These are phyloP conservation scores for Serendipita sp. DNA, from an alignment of 768 basidiomycete species.

Conservation along the genomic window DNA sequence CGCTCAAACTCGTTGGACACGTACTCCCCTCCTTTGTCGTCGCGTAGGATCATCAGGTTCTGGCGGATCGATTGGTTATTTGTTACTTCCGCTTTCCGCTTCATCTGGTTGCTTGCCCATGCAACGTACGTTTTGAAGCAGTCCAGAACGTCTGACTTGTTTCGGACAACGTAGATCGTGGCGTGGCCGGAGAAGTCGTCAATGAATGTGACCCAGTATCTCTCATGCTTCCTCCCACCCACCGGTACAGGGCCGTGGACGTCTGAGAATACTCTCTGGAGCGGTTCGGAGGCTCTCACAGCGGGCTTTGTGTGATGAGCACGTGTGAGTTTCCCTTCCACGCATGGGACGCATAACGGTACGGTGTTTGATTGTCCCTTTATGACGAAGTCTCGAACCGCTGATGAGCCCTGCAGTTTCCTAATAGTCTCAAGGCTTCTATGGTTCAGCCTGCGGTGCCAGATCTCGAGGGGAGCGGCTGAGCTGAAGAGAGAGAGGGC, in stretches of 20 bases:
- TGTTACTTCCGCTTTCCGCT: neutral
- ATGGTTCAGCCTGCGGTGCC: conserved; percentile 6
- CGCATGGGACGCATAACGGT: conserved; percentile 6
- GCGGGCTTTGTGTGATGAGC: conserved; percentile 4
- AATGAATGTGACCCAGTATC: conserved; percentile 9
- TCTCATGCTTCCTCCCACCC: neutral
- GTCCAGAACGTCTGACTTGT: conserved; percentile 6
- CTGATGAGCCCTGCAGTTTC: neutral
- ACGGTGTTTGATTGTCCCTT: neutral
- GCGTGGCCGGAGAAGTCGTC: neutral
- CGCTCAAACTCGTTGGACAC: conserved; percentile 1
- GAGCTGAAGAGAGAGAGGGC: neutral
- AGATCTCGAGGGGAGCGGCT: neutral
- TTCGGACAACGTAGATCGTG: neutral
- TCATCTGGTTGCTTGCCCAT: conserved; percentile 5
- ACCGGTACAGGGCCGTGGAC: conserved; percentile 5
- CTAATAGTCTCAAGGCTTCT: neutral
- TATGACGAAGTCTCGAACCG: neutral
- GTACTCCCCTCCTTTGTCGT: conserved; percentile 11
- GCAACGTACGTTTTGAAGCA: conserved; percentile 3
- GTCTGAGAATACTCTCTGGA: neutral
- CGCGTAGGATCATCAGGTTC: neutral
- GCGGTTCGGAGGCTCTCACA: neutral
- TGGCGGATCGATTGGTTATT: neutral
- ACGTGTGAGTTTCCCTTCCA: conserved; percentile 5